phyloP scores from a whole-genome alignment of 495 filamentous ascomycete species.

The Apiosordaria backusii region DNA sequence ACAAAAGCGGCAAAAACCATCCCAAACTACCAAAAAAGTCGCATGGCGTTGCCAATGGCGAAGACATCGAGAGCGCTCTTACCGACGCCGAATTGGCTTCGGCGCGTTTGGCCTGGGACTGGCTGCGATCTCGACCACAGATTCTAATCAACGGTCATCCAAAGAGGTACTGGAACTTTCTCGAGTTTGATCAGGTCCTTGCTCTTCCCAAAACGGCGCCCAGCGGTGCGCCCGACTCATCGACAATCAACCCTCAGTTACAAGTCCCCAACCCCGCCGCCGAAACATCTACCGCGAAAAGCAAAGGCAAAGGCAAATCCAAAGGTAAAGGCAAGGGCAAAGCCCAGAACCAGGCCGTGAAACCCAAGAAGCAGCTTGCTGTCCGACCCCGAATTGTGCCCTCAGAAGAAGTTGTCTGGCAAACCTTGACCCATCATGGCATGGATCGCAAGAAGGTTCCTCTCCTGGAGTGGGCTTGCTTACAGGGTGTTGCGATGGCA shows the following conservation, averaged over 20 bases:
- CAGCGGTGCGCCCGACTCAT: conserved; percentile 4
- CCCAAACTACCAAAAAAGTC: not conserved
- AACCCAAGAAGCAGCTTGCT: conserved; percentile 28
- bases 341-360: not conserved
- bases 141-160: conserved; percentile 39
- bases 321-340: conserved; percentile 11
- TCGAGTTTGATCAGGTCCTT: conserved; percentile 39
- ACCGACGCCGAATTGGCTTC: conserved; percentile 33
- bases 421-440: conserved; percentile 74
- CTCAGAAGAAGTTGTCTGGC: conserved; percentile 59
- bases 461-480: conserved; percentile 63
- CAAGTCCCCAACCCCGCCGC: not conserved
- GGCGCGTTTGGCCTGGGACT: conserved; percentile 44
- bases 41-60: conserved; percentile 11
- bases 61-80: conserved; percentile 20
- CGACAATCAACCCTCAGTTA: not conserved
- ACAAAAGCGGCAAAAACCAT: conserved; percentile 13
- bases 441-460: conserved; percentile 67
- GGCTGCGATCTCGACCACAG: conserved; percentile 40
- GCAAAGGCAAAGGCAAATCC: not conserved
- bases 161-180: conserved; percentile 38
- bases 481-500: conserved; percentile 75
- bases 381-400: conserved; percentile 33
- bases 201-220: conserved; percentile 36
- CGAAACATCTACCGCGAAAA: not conserved